Evolutionary conservation across 2,329 filamentous ascomycete genomes (phyloP).

Genomic region (Pestalotiopsis sp.): DNA sequence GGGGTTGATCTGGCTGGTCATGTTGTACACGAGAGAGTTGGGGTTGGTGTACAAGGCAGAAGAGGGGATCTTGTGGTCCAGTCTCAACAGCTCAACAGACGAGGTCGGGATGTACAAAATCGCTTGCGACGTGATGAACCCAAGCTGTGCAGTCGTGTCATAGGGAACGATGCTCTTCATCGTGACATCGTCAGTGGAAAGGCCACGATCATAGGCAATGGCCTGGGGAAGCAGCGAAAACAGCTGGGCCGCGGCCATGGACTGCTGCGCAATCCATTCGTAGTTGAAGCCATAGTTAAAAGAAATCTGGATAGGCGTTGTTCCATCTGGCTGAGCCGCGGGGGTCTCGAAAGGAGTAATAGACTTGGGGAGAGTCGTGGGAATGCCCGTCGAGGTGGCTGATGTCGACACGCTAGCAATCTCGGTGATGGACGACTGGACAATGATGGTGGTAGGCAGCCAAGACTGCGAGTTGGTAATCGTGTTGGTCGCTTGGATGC

Average conservation of each 20-base stretch:
- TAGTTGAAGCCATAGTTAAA: conserved; percentile 85
- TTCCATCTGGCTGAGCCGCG: conserved; percentile 59
- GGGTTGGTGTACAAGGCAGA: conserved; percentile 76
- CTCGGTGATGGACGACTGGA: conserved; percentile 50
- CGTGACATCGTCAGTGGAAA: conserved; percentile 57
- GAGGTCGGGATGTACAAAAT: conserved; percentile 75
- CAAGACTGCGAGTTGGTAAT: conserved; percentile 47
- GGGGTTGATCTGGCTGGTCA: conserved; percentile 83
- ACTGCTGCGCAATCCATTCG: conserved; percentile 73
- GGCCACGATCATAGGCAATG: conserved; percentile 64
- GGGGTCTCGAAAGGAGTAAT: conserved; percentile 70
- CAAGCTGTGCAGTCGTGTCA: conserved; percentile 68
- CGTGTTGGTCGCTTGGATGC: conserved; percentile 44
- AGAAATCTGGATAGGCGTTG: conserved; percentile 78
- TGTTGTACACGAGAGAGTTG: conserved; percentile 64
- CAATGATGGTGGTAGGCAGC: conserved; percentile 64
- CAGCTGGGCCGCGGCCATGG: conserved; percentile 79
- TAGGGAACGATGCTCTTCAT: conserved; percentile 77
- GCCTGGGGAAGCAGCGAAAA: conserved; percentile 77
- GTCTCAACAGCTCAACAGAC: conserved; percentile 67
- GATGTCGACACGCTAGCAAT: conserved; percentile 39
- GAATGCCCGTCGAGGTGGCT: conserved; percentile 56
- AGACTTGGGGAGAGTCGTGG: conserved; percentile 70
- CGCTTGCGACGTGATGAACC: conserved; percentile 82
- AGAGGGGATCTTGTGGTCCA: conserved; percentile 71